Conservation (phyloP, 495 filamentous ascomycete species). For the Staphylotrichum tortipilum region DNA sequence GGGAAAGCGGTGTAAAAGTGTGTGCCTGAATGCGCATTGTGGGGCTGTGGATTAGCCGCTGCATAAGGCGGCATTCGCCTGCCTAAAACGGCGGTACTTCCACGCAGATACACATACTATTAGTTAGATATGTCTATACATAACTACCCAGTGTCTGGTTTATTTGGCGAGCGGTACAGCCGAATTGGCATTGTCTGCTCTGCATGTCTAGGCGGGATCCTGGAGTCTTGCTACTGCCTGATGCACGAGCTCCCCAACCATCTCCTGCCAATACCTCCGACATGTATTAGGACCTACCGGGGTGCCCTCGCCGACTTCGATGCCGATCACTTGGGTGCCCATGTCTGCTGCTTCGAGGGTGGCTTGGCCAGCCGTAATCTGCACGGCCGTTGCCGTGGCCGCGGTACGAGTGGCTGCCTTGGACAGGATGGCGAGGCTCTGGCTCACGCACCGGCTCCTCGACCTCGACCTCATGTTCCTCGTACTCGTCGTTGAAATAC, state of each 20-base stretch:
- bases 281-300: too few species aligned
- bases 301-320: constrained; percentile 16
- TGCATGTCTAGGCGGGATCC: too few species aligned
- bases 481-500: constrained; percentile 67
- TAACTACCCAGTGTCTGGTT: too few species aligned
- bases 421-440: constrained; percentile 22
- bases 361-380: constrained; percentile 21
- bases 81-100: too few species aligned
- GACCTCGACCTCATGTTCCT: constrained; percentile 64
- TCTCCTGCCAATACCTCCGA: too few species aligned
- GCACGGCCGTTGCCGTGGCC: constrained; percentile 6
- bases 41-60: background rate
- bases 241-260: too few species aligned
- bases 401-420: constrained; percentile 7
- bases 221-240: too few species aligned
- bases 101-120: too few species aligned
- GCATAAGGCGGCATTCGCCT: background rate
- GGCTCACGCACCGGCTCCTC: constrained; percentile 40
- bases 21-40: background rate
- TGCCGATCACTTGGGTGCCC: constrained; percentile 15
- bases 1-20: background rate
- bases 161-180: too few species aligned
- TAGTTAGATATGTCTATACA: too few species aligned
- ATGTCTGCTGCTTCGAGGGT: constrained; percentile 17
- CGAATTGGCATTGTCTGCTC: too few species aligned